These are phyloP conservation scores for Pichia heedii DNA, from an alignment of 805 yeast species.

Conservation along the genomic window DNA sequence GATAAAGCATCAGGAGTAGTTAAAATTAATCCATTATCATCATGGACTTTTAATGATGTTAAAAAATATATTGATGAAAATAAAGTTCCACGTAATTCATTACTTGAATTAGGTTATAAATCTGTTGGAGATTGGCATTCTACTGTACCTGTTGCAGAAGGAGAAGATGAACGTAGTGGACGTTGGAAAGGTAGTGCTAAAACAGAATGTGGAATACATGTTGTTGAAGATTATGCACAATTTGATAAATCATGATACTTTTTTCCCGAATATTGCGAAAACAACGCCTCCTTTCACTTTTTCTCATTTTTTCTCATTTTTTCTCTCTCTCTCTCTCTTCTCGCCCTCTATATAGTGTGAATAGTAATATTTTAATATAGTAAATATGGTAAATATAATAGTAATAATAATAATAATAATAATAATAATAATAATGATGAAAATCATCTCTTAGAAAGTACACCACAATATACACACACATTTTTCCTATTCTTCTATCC, in stretches of 20 bases:
- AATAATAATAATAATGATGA: no score
- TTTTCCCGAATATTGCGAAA: no score
- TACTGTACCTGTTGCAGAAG: constrained; percentile 79
- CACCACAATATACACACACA: no score
- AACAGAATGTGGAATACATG: constrained; percentile 95
- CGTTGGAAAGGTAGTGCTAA: constrained; percentile 91
- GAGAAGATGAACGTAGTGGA: constrained; percentile 95
- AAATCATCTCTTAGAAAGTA: no score
- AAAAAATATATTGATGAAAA: constrained; percentile 57
- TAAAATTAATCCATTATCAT: constrained; percentile 82
- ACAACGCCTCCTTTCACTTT: no score
- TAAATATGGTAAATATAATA: no score
- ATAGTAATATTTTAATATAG: no score
- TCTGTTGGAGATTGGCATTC: constrained; percentile 96
- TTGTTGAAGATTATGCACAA: constrained; percentile 63
- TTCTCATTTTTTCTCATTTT: no score
- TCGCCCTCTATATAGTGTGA: no score
- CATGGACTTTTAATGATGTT: constrained; percentile 74
- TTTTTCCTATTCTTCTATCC: no score
- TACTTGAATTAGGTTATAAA: constrained; percentile 79
- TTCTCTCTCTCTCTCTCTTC: no score
- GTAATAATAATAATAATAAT: no score
- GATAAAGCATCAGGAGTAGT: constrained; percentile 62
- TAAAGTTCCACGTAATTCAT: constrained; percentile 76
- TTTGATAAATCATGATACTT: constrained; percentile 26